These are phyloP conservation scores for Leishmania martiniquensis DNA, from an alignment of 208 protist genomes.

Conservation along the genomic window DNA sequence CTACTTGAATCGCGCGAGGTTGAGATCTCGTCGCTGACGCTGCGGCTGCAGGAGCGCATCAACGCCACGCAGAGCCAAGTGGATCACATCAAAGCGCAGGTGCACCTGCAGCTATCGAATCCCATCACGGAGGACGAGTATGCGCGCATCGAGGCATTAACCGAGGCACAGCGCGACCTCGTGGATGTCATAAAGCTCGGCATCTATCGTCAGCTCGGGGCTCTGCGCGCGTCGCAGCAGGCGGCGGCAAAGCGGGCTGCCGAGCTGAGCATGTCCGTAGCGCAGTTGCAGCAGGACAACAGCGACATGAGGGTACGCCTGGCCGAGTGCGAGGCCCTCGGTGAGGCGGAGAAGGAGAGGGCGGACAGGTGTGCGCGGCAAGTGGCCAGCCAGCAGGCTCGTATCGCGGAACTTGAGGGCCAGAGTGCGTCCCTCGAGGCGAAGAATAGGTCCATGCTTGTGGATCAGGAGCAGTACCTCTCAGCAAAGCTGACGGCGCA, in stretches of 20 bases:
- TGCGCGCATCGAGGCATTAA: conserved; percentile 58
- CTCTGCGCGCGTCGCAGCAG: conserved; percentile 55
- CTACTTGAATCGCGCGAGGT: conserved; percentile 72
- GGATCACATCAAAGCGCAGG: conserved; percentile 74
- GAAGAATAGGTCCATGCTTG: conserved; percentile 45
- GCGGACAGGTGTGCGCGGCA: conserved; percentile 33
- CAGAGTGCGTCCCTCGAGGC: conserved; percentile 57
- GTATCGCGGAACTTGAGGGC: conserved; percentile 73
- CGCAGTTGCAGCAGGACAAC: conserved; percentile 55
- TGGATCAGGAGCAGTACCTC: conserved; percentile 88
- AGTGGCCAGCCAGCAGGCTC: conserved; percentile 42
- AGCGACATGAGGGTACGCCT: conserved; percentile 57
- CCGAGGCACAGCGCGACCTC: conserved; percentile 75
- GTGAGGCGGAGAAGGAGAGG: conserved; percentile 40
- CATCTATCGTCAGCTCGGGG: conserved; percentile 77
- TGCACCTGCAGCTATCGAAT: conserved; percentile 71
- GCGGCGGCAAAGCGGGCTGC: conserved; percentile 57
- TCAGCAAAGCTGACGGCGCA: conserved; percentile 78
- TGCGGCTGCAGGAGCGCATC: conserved; percentile 83
- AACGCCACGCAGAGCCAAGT: conserved; percentile 84
- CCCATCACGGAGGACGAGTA: conserved; percentile 84
- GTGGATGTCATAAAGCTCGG: conserved; percentile 85
- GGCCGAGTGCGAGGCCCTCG: conserved; percentile 49
- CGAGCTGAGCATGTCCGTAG: conserved; percentile 51
- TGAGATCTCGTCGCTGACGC: conserved; percentile 74